phyloP scores from a whole-genome alignment of 1,284 basidiomycete genomes.

The Ustilago trichophora region DNA sequence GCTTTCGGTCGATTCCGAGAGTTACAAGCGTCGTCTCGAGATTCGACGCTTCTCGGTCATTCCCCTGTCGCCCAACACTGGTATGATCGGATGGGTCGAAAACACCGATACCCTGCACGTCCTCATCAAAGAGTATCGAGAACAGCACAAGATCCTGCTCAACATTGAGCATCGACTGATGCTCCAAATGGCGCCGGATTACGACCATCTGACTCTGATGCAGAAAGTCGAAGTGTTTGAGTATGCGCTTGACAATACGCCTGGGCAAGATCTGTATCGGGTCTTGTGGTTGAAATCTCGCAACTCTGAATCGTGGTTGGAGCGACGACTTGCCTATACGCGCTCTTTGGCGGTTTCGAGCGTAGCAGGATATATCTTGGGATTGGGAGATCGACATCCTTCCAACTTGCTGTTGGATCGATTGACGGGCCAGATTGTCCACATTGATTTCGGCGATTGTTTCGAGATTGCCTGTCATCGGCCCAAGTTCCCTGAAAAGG shows the following conservation, averaged over 20 bases:
- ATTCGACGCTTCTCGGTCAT: conserved; percentile 94
- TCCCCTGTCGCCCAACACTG: conserved; percentile 94
- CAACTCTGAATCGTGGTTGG: conserved; percentile 97
- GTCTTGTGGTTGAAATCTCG: conserved; percentile 95
- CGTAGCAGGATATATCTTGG: conserved; percentile 80
- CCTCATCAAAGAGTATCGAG: conserved; percentile 78
- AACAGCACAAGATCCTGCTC: conserved; percentile 81
- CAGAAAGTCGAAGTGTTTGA: conserved; percentile 99
- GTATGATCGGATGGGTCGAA: conserved; percentile 93
- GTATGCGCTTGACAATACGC: conserved; percentile 97
- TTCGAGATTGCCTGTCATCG: conserved; percentile 70
- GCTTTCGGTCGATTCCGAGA: conserved; percentile 88
- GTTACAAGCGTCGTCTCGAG: conserved; percentile 94
- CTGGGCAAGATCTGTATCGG: conserved; percentile 97
- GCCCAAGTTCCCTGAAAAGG: conserved; percentile 98
- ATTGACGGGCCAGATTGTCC: conserved; percentile 90
- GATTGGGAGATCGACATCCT: conserved; percentile 97
- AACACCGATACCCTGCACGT: conserved; percentile 99
- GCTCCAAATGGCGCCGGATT: conserved; percentile 99
- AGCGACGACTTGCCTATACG: conserved; percentile 95
- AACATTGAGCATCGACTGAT: conserved; percentile 99
- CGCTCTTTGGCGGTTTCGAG: conserved; percentile 78
- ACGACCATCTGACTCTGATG: conserved; percentile 90
- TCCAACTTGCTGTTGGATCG: conserved; percentile 94
- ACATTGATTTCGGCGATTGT: conserved; percentile 85